phyloP scores from a whole-genome alignment of 2,329 filamentous ascomycete species.

The Ophiostoma novo-ulmi region DNA sequence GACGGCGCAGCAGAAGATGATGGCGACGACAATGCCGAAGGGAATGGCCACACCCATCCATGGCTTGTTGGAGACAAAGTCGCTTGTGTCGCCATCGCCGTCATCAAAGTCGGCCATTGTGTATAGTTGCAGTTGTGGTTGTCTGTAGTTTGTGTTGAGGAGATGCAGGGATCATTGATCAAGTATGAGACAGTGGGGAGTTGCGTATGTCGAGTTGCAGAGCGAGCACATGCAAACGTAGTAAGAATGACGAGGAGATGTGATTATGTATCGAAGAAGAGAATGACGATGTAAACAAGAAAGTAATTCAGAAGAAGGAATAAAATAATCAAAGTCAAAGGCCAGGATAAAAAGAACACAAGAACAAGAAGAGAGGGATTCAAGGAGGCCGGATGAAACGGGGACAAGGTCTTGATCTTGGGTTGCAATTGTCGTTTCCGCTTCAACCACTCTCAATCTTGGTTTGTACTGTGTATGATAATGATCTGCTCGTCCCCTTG shows the following conservation, averaged over 20 bases:
- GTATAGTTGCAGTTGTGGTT: not conserved
- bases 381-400: constrained; percentile 6
- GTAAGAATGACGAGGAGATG: too few species aligned
- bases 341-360: not conserved
- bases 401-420: not conserved
- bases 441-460: not conserved
- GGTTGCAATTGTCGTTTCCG: not conserved
- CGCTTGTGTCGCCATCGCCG: not conserved
- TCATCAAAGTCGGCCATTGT: constrained; percentile 19
- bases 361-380: not conserved
- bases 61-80: constrained; percentile 13
- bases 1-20: constrained; percentile 10
- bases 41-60: constrained; percentile 24
- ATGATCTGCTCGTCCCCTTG: not conserved
- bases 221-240: too few species aligned
- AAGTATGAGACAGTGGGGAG: not conserved
- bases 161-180: not conserved
- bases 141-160: not conserved
- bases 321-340: not conserved
- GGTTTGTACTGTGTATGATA: not conserved
- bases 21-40: constrained; percentile 18
- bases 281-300: too few species aligned
- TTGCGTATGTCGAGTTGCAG: not conserved
- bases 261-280: too few species aligned
- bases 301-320: not conserved